Evolutionary conservation across 129 eudicot species (phyloP), one percentile per base, ranked within the genome.

Genomic region (Gnaphalium uliginosum): DNA sequence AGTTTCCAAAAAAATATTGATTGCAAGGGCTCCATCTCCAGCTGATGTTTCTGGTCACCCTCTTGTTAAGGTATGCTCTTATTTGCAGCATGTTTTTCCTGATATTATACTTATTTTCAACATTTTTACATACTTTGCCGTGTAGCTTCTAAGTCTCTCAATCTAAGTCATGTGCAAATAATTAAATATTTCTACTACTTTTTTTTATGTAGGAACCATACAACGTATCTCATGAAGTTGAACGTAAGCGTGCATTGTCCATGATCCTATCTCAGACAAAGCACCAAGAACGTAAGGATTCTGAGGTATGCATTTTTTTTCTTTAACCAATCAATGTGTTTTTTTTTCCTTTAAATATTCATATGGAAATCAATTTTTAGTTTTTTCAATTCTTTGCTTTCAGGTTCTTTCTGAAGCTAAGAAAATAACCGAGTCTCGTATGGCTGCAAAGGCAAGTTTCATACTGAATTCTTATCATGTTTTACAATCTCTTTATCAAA

Each of bases 271-370:
- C 99, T 71, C 97, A 89, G 73, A 87, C 97, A 82, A 94, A 94
- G 85, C 93, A 89, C 22, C 99, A 94, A 80, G 99, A 94, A 87
- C 93, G 96, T 79, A 94, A 73, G 85, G 99, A 90, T 86, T 85
- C 89, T 51, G 97, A 94, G 96, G 98, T 90, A 39, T 73, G 75
- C 64, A 64, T 9, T 71, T 39, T 62, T 37, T 27, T 11, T 29
- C 2, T 29, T 48, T 4, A 57, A 6, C 48, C 43, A 71, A 48
- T 41, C 43, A 57, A 56, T 58, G 4, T 37, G n/a, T n/a, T n/a
- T 37, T 51, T 1, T 57, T 39, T 48, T 43, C 17, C 1, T 39
- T 15, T 21, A 37, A 61, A 8, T 17, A 25, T 29, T 63, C 19
- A 6, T 26, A 54, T 53, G 37, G 41, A 23, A 37, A 56, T 3